phyloP scores from a whole-genome alignment of 108 stramenopile genomes.

The Nitzschia palea region DNA sequence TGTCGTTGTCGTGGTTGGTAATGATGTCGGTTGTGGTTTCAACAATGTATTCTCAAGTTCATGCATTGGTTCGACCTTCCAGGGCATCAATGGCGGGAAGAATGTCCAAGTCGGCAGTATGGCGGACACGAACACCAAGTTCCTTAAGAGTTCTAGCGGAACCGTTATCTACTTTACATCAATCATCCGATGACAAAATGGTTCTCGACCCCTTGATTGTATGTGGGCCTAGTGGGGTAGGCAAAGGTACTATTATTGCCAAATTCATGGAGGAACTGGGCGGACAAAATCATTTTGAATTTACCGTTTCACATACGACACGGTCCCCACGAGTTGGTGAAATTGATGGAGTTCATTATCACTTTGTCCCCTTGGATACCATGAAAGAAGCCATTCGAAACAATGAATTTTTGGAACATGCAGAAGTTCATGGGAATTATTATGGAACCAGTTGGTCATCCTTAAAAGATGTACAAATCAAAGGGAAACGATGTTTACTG shows the following conservation, averaged over 20 bases:
- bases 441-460: constrained; percentile 93
- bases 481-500: constrained; percentile 80
- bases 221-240: constrained; percentile 52
- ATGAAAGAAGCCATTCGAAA: constrained; percentile 13
- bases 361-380: constrained; percentile 75
- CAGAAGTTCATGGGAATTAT: constrained; percentile 94
- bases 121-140: constrained; percentile 47
- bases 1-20: too few relatives aligned
- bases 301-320: constrained; percentile 93
- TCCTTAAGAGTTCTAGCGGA: constrained; percentile 11
- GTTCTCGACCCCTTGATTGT: constrained; percentile 47
- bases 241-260: constrained; percentile 74
- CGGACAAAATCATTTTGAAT: constrained; percentile 63
- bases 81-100: too few relatives aligned
- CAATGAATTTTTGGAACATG: constrained; percentile 85
- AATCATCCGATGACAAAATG: constrained; percentile 20
- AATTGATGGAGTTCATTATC: constrained; percentile 87
- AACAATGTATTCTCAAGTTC: too few relatives aligned
- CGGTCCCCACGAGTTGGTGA: constrained; percentile 87
- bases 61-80: too few relatives aligned
- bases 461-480: constrained; percentile 54
- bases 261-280: constrained; percentile 67
- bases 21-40: too few relatives aligned
- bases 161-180: constrained; percentile 62
- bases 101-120: too few relatives aligned